Evolutionary conservation across 2,329 filamentous ascomycete species (phyloP), one percentile per base, ranked within the genome.

Genomic region (Cercospora janseana): DNA sequence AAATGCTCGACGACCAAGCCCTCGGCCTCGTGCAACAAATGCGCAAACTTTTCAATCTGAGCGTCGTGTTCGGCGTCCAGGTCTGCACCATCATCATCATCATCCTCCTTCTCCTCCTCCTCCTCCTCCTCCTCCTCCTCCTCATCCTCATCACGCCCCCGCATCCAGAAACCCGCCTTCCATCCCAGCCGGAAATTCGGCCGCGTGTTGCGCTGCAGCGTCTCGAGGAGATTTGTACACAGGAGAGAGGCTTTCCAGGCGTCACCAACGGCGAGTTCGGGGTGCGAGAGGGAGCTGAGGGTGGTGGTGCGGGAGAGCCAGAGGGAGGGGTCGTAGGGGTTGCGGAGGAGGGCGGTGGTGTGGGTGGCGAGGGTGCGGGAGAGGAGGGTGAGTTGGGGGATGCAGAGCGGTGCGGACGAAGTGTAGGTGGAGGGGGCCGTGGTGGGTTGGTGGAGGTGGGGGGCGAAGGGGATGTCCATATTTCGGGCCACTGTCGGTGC

Each of bases 261-360:
- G 44, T 65, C 64, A 7, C 63, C 64, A 4, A 57, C 53, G 7
- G 62, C 64, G 4, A 66, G 56, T 38, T 67, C 65, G 3, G 65
- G 63, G 31, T 61, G 64, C 4, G 51, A 51, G 16, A 66, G 24
- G 1, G 31, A 7, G 9, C 21, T 31, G 4, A 65, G 45, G 2
- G 53, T 60, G 6, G 50, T 13, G 6, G 55, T 54, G 9, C 64
- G 58, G 6, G 18, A 9, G 2, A 60, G 45, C 64, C 64, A 67
- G 3, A 13, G 6, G 2, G 16, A 38, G 3, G 64, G 59, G 27
- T 67, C 58, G 52, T 66, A 66, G 6, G 64, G 60, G 23, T 56
- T 46, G 3, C 28, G 12, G 2, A 29, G 26, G 21, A 65, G 51
- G 3, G 26, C 35, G 4, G 46, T 48, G 2, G 60, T 63, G 12